Percentiles rank a stretch among this genome's conserved stretches.
Evolutionary conservation across 1,284 basidiomycete genomes (phyloP).

Genomic region (Trichosporon asahii): DNA sequence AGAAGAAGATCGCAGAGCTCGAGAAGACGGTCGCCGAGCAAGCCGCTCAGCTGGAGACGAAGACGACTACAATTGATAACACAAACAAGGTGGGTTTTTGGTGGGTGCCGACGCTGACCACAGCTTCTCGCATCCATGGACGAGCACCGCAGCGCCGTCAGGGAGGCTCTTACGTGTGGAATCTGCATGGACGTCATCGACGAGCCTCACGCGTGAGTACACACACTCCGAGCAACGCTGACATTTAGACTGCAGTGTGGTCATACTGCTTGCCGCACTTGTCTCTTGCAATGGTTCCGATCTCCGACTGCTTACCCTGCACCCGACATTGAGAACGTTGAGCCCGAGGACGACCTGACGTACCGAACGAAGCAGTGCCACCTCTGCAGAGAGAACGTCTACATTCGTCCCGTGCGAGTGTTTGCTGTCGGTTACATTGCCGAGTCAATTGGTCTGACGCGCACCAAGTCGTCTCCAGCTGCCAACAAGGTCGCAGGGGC

Average conservation of each 20-base stretch:
- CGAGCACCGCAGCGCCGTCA: conserved; percentile 31
- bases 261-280: conserved; percentile 45
- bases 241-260: conserved; percentile 44
- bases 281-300: conserved; percentile 46
- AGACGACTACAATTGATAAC: conserved; percentile 12
- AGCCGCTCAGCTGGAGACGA: conserved; percentile 20
- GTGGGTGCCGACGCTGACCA: background rate
- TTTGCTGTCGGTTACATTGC: conserved; percentile 40
- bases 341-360: conserved; percentile 29
- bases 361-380: conserved; percentile 47
- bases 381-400: conserved; percentile 42
- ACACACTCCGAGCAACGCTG: conserved; percentile 7
- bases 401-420: conserved; percentile 40
- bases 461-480: conserved; percentile 12
- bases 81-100: conserved; percentile 16
- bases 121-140: conserved; percentile 27
- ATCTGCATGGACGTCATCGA: conserved; percentile 45
- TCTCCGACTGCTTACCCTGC: conserved; percentile 39
- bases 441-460: conserved; percentile 34
- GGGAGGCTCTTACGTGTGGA: conserved; percentile 40
- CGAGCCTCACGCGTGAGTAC: conserved; percentile 49
- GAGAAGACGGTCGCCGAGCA: conserved; percentile 10
- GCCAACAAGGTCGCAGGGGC: conserved; percentile 17
- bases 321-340: conserved; percentile 24
- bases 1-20: conserved; percentile 16